Evolutionary conservation across 139 green algal genomes (phyloP), one percentile per base, ranked within the genome.

Genomic region (Astrephomene gubernaculifera): DNA sequence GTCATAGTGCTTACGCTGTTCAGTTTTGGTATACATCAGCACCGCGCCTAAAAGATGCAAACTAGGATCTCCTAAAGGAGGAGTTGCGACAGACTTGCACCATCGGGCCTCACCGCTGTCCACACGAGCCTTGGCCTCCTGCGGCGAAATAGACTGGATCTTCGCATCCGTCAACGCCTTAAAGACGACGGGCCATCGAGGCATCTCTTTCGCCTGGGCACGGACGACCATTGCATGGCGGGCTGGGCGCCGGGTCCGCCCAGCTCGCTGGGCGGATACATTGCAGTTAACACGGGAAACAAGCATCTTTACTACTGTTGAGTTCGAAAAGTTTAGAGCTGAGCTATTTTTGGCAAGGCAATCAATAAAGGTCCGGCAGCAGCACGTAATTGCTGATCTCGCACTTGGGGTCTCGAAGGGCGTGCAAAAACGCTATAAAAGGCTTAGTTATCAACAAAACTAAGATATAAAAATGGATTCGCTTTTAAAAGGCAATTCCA

Each of bases 121-220:
- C 7, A 82, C 39, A 38, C 74, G 74, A 0, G n/a, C 29, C 39
- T 71, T 61, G 14, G 76, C 76, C 60, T 83, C 76, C 60, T 83
- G 17, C 0, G 76, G 76, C 19, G 41, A 49, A 35, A 83, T 83
- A 8, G 76, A 64, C 31, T 61, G 41, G 4, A 83, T 17, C 76
- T 83, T 83, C 0, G 60, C 60, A 53, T 61, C n/a, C 0, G 76
- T 83, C 29, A 83, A 41, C 21, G 39, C 4, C 36, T 44, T 49
- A 22, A 83, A 83, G 1, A 83, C 33, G 12, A 73, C 5, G 0
- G 76, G 76, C 76, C 76, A 83, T 27, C 76, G 76, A 0, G 76
- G 76, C 39, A 83, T 27, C 76, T 83, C 75, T 25, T 39, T 73
- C 19, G 36, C 38, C 4, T n/a, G 25, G 35, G 72, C 72, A 14